Evolutionary conservation across 2,329 filamentous ascomycete species (phyloP).

Genomic region (Ophiostoma sp.): DNA sequence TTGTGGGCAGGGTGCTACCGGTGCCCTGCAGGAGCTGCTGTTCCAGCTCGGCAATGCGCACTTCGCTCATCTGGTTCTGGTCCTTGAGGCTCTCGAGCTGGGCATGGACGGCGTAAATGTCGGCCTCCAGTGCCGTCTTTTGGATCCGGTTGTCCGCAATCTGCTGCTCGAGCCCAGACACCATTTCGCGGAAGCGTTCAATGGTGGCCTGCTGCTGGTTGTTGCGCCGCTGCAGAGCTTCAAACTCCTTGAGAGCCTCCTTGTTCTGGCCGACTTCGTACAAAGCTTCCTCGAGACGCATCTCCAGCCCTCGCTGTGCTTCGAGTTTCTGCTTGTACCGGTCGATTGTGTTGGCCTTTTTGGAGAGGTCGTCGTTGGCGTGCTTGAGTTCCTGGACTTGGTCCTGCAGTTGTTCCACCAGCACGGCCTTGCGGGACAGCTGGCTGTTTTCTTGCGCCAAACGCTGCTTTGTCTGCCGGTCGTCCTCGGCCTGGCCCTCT

Average conservation of each 20-base stretch:
- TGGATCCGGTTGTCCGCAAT: slow-evolving; percentile 48
- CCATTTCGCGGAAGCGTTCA: slow-evolving; percentile 34
- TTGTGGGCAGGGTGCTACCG: background rate
- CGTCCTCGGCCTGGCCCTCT: slow-evolving; percentile 63
- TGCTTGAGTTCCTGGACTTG: slow-evolving; percentile 61
- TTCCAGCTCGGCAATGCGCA: slow-evolving; percentile 58
- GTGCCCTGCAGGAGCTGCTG: slow-evolving; percentile 53
- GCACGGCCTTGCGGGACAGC: slow-evolving; percentile 49
- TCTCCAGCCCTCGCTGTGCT: slow-evolving; percentile 55
- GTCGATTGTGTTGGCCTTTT: slow-evolving; percentile 64
- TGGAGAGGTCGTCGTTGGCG: slow-evolving; percentile 58
- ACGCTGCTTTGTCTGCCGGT: slow-evolving; percentile 47
- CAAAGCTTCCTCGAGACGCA: slow-evolving; percentile 56
- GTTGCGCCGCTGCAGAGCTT: slow-evolving; percentile 39
- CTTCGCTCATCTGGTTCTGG: slow-evolving; percentile 51
- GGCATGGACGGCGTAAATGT: slow-evolving; percentile 47
- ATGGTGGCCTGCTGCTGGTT: slow-evolving; percentile 33
- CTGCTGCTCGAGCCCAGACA: slow-evolving; percentile 36
- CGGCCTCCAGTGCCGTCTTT: slow-evolving; percentile 44
- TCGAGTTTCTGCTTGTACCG: slow-evolving; percentile 64
- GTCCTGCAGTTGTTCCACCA: slow-evolving; percentile 56
- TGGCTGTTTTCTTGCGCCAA: slow-evolving; percentile 51
- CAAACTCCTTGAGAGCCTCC: slow-evolving; percentile 44
- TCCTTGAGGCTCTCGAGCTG: slow-evolving; percentile 43
- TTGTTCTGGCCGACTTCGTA: slow-evolving; percentile 57